These are phyloP conservation scores for Kluyveromyces wickerhamii DNA, from an alignment of 805 yeast genomes.

Conservation along the genomic window DNA sequence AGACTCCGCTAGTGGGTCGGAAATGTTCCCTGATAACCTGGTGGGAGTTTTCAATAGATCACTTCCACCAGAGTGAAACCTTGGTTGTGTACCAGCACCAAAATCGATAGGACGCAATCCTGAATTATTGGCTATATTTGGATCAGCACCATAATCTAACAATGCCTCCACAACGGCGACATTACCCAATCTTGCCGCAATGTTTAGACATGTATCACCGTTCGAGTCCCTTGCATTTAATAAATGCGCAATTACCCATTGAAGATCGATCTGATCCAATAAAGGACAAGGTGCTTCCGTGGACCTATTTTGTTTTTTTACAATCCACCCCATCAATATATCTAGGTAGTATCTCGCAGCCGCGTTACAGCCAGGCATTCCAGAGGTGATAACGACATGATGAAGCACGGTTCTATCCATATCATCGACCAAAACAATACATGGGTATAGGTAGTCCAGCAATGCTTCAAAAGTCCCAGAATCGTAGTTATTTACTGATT, in stretches of 20 bases:
- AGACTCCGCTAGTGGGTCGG: constrained; percentile 15
- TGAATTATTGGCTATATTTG: constrained; percentile 68
- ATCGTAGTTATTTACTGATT: constrained; percentile 69
- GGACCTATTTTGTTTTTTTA: constrained; percentile 30
- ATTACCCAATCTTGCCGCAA: constrained; percentile 85
- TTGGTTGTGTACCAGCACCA: constrained; percentile 39
- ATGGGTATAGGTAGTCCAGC: constrained; percentile 68
- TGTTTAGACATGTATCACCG: constrained; percentile 92
- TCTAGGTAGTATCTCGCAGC: constrained; percentile 71
- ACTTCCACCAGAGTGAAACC: not conserved
- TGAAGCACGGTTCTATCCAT: constrained; percentile 78
- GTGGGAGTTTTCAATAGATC: constrained; percentile 2
- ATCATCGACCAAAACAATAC: constrained; percentile 54
- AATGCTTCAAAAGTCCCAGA: constrained; percentile 64
- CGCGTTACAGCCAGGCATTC: constrained; percentile 62
- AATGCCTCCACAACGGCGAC: constrained; percentile 72
- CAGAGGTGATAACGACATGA: constrained; percentile 76
- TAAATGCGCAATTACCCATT: constrained; percentile 56
- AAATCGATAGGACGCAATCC: constrained; percentile 84
- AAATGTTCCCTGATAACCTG: constrained; percentile 7
- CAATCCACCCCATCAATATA: constrained; percentile 70
- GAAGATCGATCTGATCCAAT: constrained; percentile 29
- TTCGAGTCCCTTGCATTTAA: constrained; percentile 86
- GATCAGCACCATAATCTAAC: constrained; percentile 82
- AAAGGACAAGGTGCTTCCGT: not conserved